Base-by-base conservation (phyloP, 805 yeast genomes). In the Alloascoidea africana region DNA sequence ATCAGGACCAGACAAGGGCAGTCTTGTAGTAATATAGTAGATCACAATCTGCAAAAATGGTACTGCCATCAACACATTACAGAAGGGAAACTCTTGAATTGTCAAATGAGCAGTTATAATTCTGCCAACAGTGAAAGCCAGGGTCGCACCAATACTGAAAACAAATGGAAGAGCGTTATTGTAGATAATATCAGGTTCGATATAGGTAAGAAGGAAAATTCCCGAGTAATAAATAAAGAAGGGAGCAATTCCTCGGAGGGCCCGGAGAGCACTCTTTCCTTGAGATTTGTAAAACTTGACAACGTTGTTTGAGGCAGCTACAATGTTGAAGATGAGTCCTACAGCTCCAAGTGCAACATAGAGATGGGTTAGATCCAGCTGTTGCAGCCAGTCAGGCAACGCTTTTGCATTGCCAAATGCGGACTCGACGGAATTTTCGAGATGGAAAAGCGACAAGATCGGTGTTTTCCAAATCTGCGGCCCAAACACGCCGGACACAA, bases 51-150 rank as follows among this genome's bases (percentile, higher is more conserved):
- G 86, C 2, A 59, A 47, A 3, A 62, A 14, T 27, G 93, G 89
- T 30, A 84, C 63, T 27, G 72, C 64, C 63, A 75, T 72, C 34
- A 87, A 81, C 18, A 74, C 65, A 36, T 80, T 76, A 30, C 66
- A 46, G 54, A 63, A 58, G 36, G 97, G 96, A 65, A 82, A 86
- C 3, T 56, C 52, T 53, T 82, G 94, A 37, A 68, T 59, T 1
- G 96, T 83, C 46, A 89, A 70, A 55, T 87, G 97, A 2, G 84
- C 87, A 40, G 79, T 65, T 49, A 87, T 87, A 44, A 87, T 84
- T 52, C 91, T 72, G 3, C 96, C 96, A n/a, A 89, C 96, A 3
- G 73, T 64, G 50, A 82, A 79, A 1, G 97, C 95, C 46, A 80
- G 59, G 1, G 81, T 66, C 15, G 76, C 63, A 1, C 94, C 95